Evolutionary conservation across 768 basidiomycete genomes (phyloP), one percentile per base, ranked within the genome.

Genomic region (Hemileccinum rubropunctum): DNA sequence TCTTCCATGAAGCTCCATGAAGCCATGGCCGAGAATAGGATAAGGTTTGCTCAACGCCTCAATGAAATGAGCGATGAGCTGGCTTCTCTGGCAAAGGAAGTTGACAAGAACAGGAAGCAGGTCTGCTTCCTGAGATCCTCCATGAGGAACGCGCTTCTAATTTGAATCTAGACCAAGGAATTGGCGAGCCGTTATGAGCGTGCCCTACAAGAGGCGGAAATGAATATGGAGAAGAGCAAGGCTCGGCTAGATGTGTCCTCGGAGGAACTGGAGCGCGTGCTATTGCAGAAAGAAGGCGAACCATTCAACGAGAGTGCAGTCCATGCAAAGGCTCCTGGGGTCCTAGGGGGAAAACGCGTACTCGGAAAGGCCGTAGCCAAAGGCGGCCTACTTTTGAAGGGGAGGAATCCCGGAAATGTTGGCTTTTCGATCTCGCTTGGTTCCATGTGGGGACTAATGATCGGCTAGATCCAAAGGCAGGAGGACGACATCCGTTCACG

Each of bases 61-160:
- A 88, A 87, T 63, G 97, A 99, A 69, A 98, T 98, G 92, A 86
- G 88, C 62, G 94, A 98, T n/a, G 97, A 99, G 62, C 76, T 99
- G 23, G 72, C 79, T 15, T 86, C 79, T 10, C 73, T 98, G 5
- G 81, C 84, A 0, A 91, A 91, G 59, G 95, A 98, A 67, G 91
- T 97, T 1, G 97, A 99, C 57, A 94, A 92, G 74, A 88, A 88
- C 65, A 76, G 95, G 46, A 98, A 98, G 71, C 78, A 85, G 71
- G 93, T 89, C 51, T 45, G 76, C 60, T 38, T 17, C 18, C 21
- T 43, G 5, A 17, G 6, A 27, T 27, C 45, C 28, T 32, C n/a
- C 8, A 42, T 35, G 45, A 35, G 17, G 33, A 49, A 36, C 36
- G 15, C 28, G 45, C 20, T 38, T 30, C 38, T 60, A 35, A 58